phyloP scores from a whole-genome alignment of 1,139 yeast species.

The Tardiomyces blankii region DNA sequence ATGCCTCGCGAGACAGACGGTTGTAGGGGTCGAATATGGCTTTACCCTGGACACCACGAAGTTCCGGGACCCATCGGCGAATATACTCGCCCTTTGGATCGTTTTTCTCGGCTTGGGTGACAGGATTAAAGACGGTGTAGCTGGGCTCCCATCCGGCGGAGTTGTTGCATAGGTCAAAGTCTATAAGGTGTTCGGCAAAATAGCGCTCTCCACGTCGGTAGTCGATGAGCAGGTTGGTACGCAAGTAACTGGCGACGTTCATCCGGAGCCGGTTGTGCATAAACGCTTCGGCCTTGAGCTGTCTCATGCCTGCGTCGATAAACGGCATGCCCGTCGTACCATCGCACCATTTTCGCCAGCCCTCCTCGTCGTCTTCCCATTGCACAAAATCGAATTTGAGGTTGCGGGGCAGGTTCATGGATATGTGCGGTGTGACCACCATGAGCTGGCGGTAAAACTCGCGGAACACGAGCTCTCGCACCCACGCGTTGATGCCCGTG shows the following conservation, averaged over 20 bases:
- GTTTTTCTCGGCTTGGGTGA: conserved; percentile 38
- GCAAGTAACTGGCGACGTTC: conserved; percentile 41
- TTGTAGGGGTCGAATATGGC: conserved; percentile 33
- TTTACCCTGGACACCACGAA: conserved; percentile 22
- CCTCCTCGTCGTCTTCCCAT: conserved; percentile 33
- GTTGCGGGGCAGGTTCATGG: conserved; percentile 35
- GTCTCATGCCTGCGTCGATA: conserved; percentile 48
- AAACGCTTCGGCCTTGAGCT: conserved; percentile 38
- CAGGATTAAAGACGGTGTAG: conserved; percentile 45
- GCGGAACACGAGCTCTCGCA: conserved; percentile 47
- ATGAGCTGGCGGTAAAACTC: conserved; percentile 43
- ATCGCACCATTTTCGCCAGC: conserved; percentile 33
- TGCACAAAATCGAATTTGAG: conserved; percentile 33
- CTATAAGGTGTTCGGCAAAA: conserved; percentile 38
- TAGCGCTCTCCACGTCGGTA: conserved; percentile 46
- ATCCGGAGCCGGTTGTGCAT: conserved; percentile 44
- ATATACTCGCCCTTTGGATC: conserved; percentile 39
- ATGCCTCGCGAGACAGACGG: conserved; percentile 8
- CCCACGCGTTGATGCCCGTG: conserved; percentile 31
- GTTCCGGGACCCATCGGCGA: conserved; percentile 40
- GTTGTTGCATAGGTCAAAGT: conserved; percentile 44
- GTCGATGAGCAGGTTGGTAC: conserved; percentile 42
- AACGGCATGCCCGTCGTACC: conserved; percentile 47
- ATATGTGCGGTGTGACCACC: conserved; percentile 39
- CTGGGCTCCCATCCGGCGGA: conserved; percentile 55